Conservation (phyloP, 371 early-diverging fungal species). For the Cokeromyces recurvatus region DNA sequence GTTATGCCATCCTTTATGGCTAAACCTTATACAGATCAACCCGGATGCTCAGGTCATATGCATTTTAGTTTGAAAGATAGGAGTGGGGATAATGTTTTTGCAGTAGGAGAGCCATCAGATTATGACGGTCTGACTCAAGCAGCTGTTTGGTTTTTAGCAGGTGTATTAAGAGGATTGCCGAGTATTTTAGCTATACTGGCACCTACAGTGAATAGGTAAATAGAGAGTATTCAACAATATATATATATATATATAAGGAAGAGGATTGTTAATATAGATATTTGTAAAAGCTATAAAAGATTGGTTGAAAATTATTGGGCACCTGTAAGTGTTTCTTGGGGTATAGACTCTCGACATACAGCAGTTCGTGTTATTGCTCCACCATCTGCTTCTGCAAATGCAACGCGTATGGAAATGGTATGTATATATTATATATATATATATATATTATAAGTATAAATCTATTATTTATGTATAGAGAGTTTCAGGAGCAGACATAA, state of each 20-base stretch:
- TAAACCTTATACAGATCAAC: conserved; percentile 68
- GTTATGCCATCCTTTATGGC: conserved; percentile 85
- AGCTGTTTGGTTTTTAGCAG: conserved; percentile 71
- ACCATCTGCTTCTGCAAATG: conserved; percentile 57
- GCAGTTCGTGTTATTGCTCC: conserved; percentile 76
- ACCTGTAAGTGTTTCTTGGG: conserved; percentile 80
- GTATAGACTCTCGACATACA: conserved; percentile 73
- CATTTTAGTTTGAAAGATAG: conserved; percentile 69
- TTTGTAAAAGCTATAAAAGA: conserved; percentile 67
- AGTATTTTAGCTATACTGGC: conserved; percentile 73
- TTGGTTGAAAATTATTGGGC: conserved; percentile 84
- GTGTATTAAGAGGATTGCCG: conserved; percentile 70
- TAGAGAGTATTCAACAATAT: too few relatives aligned
- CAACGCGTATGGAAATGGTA: conserved; percentile 72
- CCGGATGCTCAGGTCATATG: conserved; percentile 83
- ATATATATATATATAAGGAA: too few relatives aligned
- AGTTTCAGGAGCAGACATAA: conserved; percentile 81
- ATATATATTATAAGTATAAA: not conserved
- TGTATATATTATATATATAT: not conserved
- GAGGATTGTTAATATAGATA: not conserved
- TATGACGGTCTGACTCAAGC: conserved; percentile 41
- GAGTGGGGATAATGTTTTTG: conserved; percentile 52
- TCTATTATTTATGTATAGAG: conserved; percentile 38
- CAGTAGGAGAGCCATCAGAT: conserved; percentile 22
- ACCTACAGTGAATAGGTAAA: conserved; percentile 74